A percentile compares a stretch with the other conserved stretches of the same genome.
These are phyloP conservation scores for Inga oerstediana DNA, from an alignment of 306 rosid species.

Conservation along the genomic window DNA sequence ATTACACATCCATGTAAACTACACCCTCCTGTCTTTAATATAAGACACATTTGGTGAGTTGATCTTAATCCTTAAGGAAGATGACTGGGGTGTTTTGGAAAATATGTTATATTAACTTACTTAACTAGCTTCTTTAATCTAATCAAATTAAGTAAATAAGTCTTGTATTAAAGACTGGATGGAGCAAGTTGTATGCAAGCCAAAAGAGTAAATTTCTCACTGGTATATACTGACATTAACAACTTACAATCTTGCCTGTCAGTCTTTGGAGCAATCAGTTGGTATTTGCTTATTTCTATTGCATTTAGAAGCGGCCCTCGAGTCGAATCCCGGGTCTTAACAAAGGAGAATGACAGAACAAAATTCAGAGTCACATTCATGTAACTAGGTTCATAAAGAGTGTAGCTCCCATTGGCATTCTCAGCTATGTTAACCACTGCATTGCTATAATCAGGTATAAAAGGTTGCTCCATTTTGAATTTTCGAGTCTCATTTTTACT, in stretches of 20 bases:
- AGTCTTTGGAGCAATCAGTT: constrained; percentile 61
- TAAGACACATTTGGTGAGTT: no score
- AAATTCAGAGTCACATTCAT: constrained; percentile 86
- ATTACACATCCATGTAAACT: constrained; percentile 10
- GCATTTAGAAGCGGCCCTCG: constrained; percentile 88
- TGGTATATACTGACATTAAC: constrained; percentile 25
- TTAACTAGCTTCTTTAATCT: no score
- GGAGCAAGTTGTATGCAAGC: neutral
- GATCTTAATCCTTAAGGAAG: no score
- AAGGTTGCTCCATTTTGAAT: constrained; percentile 75
- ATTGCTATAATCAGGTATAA: constrained; percentile 63
- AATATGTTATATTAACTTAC: no score
- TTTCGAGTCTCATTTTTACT: constrained; percentile 72
- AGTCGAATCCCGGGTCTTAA: constrained; percentile 74
- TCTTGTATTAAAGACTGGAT: no score
- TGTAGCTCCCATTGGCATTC: constrained; percentile 92
- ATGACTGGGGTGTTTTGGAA: no score
- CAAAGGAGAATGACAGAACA: constrained; percentile 82
- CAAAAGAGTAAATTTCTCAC: constrained; percentile 15
- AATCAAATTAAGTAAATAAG: no score
- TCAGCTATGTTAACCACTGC: constrained; percentile 94
- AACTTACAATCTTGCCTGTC: constrained; percentile 72
- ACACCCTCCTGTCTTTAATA: no score
- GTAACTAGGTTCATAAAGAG: constrained; percentile 95
- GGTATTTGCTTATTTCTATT: constrained; percentile 82